Conservation (phyloP, 345 rosid species). For the Kandelia obovata region DNA sequence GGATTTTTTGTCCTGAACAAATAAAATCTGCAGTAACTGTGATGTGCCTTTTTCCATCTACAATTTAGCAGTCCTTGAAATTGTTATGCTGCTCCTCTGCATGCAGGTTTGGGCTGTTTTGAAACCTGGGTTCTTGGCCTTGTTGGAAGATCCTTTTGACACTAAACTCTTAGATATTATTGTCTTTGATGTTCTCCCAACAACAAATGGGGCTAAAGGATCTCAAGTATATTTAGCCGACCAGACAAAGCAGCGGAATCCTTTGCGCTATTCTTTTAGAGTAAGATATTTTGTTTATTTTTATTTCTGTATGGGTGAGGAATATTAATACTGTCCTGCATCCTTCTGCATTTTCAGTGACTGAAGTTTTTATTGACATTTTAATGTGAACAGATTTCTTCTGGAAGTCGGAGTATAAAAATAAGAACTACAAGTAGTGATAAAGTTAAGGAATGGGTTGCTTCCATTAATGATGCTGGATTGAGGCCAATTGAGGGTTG, state of each 20-base stretch:
- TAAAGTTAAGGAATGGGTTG: conserved; percentile 73
- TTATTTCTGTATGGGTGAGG: neutral
- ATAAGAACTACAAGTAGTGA: conserved; percentile 54
- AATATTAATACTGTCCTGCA: too few relatives aligned
- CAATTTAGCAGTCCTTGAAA: too few relatives aligned
- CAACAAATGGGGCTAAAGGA: conserved; percentile 28
- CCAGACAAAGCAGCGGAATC: conserved; percentile 64
- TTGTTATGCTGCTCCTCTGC: neutral
- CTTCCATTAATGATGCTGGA: conserved; percentile 61
- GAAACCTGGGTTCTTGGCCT: conserved; percentile 90
- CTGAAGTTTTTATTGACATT: neutral
- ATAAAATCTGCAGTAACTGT: too few relatives aligned
- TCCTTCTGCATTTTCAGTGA: neutral
- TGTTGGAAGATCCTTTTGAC: conserved; percentile 71
- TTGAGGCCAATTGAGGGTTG: conserved; percentile 51
- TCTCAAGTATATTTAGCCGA: conserved; percentile 46
- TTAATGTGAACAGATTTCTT: conserved; percentile 43
- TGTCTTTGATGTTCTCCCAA: conserved; percentile 56
- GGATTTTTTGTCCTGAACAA: too few relatives aligned
- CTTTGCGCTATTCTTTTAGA: conserved; percentile 56
- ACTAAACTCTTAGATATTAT: conserved; percentile 69
- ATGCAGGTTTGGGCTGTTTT: conserved; percentile 92
- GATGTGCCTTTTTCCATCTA: too few relatives aligned
- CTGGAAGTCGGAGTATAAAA: conserved; percentile 57
- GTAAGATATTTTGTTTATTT: conserved; percentile 28